Evolutionary conservation across 2,329 filamentous ascomycete genomes (phyloP), one percentile per base, ranked within the genome.

Genomic region (Aspergillus flavus): DNA sequence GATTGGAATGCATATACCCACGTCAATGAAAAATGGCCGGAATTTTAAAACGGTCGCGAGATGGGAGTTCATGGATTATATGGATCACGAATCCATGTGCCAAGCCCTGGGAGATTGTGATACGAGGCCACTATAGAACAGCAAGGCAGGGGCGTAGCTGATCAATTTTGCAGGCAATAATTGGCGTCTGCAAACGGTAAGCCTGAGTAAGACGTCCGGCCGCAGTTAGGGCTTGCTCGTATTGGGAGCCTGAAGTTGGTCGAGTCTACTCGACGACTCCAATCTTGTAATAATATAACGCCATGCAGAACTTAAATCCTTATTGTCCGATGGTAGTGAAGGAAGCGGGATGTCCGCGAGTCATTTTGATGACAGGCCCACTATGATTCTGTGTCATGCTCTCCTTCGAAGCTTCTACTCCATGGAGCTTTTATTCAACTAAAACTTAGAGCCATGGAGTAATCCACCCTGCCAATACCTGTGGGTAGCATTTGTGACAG

Each of bases 1-100:
- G 32, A 36, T 45, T 43, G 23, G 16, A 30, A n/a, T 59, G 46
- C 53, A 65, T 64, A 32, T 61, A 52, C 34, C 14, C 16, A 19
- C 14, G 23, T 4, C 11, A 28, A 26, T 12, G 28, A 19, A 32
- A 52, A 30, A 36, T 34, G 19, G n/a, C n/a, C 16, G 5, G 52
- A 55, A 21, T 36, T 39, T 36, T 39, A 1, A 39, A 26, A 11
- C 21, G 3, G 4, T 21, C 7, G 32, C 7, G 12, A 39, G 32
- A 23, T 16, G 52, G 48, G 28, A 6, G 19, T 14, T 4, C 19
- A 34, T 19, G 16, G 28, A 19, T 41, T 52, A 52, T 52, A 32
- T 52, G 48, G 12, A 21, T 32, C 28, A 32, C 2, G 2, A 32
- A 50, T n/a, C 26, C 7, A 28, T 30, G 6, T 11, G 3, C 1